Conservation (phyloP, 169 alveolate genomes). For the Neospora caninum region DNA sequence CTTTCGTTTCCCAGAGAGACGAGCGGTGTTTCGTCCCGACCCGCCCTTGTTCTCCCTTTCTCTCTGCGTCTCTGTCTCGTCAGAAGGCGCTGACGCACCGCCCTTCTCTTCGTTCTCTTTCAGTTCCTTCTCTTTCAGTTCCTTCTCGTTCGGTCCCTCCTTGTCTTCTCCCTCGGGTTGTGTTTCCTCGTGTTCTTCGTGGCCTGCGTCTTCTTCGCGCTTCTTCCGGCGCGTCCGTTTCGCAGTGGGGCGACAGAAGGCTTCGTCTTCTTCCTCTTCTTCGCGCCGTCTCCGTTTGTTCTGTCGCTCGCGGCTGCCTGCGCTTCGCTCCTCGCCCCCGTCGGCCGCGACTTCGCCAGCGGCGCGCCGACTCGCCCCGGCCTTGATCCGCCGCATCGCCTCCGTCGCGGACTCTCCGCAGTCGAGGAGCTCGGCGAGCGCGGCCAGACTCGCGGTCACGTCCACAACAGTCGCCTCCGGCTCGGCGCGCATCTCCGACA, state of each 20-base stretch:
- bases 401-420: slow-evolving; percentile 24
- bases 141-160: not conserved
- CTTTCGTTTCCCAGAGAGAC: not conserved
- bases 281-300: not conserved
- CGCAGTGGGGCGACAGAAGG: not conserved
- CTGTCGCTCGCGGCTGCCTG: not conserved
- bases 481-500: not conserved
- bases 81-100: not conserved
- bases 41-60: not conserved
- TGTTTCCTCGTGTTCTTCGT: not conserved
- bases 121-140: not conserved
- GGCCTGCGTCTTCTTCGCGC: not conserved
- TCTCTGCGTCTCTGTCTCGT: not conserved
- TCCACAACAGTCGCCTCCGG: not conserved
- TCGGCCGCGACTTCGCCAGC: not conserved
- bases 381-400: slow-evolving; percentile 17
- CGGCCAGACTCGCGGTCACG: not conserved
- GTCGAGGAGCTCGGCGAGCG: not conserved
- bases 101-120: not conserved
- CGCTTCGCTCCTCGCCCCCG: not conserved
- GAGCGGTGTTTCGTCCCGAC: too few relatives aligned
- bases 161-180: not conserved
- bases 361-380: not conserved
- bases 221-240: not conserved
- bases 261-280: slow-evolving; percentile 10